Conservation (phyloP, 495 filamentous ascomycete genomes). For the Bacidia rubella region DNA sequence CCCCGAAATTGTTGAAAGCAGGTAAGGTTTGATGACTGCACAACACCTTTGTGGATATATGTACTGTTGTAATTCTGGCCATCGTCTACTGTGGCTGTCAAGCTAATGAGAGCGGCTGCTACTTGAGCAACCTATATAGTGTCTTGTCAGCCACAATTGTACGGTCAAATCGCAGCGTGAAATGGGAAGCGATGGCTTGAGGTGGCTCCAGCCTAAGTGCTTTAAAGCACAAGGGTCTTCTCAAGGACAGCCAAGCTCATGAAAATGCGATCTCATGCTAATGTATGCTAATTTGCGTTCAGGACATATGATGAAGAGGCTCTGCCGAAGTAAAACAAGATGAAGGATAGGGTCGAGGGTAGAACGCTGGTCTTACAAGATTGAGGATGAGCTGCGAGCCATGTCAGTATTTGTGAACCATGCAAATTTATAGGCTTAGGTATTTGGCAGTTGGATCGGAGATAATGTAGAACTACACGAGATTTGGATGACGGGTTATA, state of each 20-base stretch:
- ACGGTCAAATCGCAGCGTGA: too few species aligned
- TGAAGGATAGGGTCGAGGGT: too few species aligned
- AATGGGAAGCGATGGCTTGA: not conserved
- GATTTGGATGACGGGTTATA: not conserved
- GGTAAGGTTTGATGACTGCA: slow-evolving; percentile 10
- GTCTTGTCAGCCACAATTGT: too few species aligned
- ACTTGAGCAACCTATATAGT: slow-evolving; percentile 11
- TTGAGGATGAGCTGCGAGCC: not conserved
- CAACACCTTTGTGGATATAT: slow-evolving; percentile 5
- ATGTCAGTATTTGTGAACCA: not conserved
- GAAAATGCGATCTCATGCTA: too few species aligned
- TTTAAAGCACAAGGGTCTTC: not conserved
- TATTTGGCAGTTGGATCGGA: not conserved
- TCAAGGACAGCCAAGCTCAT: not conserved
- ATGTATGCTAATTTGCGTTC: too few species aligned
- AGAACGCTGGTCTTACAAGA: not conserved
- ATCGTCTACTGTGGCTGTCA: slow-evolving; percentile 11
- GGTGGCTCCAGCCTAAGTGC: not conserved
- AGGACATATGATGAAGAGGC: too few species aligned
- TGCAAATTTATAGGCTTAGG: slow-evolving; percentile 5
- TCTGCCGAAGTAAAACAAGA: too few species aligned
- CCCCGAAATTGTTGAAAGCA: slow-evolving; percentile 1
- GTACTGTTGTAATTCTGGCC: slow-evolving; percentile 10
- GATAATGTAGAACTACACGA: too few species aligned
- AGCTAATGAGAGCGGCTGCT: slow-evolving; percentile 12